phyloP scores from a whole-genome alignment of 202 grass and related monocot genomes.

The Digitaria exilis region DNA sequence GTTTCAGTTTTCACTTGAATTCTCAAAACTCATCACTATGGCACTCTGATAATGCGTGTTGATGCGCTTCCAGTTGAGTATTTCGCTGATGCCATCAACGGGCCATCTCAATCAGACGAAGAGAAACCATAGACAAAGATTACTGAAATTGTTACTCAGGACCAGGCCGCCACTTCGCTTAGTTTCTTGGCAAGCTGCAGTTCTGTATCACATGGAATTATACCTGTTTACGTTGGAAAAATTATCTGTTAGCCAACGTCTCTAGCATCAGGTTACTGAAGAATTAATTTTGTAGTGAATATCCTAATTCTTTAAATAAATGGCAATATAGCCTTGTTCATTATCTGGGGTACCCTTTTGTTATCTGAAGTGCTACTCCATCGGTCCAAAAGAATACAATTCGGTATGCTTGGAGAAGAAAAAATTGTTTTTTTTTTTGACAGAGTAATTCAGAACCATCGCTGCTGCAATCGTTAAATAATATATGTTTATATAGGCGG shows the following conservation, averaged over 20 bases:
- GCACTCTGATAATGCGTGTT: constrained; percentile 13
- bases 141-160: not conserved
- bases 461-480: too few species aligned
- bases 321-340: not conserved
- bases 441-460: too few species aligned
- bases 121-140: constrained; percentile 38
- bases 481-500: too few species aligned
- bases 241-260: not conserved
- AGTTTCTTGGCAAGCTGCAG: constrained; percentile 16
- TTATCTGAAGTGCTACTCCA: not conserved
- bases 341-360: not conserved
- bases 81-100: constrained; percentile 63
- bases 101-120: constrained; percentile 74
- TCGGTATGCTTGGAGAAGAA: too few species aligned
- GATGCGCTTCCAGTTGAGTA: constrained; percentile 73
- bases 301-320: constrained; percentile 29
- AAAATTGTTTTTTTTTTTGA: too few species aligned
- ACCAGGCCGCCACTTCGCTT: not conserved
- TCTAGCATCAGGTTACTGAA: not conserved
- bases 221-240: not conserved
- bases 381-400: too few species aligned
- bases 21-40: not conserved
- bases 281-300: constrained; percentile 32
- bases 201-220: not conserved
- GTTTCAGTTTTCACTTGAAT: constrained; percentile 5